These are phyloP conservation scores for Nemania sp. DNA, from an alignment of 2,329 filamentous ascomycete genomes.

Conservation along the genomic window DNA sequence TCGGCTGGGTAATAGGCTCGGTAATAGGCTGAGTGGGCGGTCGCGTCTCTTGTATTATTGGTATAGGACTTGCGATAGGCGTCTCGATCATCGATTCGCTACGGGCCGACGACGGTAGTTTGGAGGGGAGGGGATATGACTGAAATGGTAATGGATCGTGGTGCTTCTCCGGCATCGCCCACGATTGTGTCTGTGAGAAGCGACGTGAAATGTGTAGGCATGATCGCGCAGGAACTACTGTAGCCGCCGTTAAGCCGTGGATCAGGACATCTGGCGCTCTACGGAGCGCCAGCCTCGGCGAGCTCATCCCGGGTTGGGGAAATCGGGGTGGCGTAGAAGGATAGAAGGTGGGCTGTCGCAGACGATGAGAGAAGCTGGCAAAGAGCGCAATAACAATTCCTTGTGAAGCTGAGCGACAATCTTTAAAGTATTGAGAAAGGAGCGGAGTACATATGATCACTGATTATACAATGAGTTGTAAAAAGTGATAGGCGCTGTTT, in stretches of 20 bases:
- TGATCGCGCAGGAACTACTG: constrained; percentile 45
- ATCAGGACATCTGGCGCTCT: constrained; percentile 37
- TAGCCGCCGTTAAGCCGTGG: constrained; percentile 41
- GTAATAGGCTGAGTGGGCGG: constrained; percentile 42
- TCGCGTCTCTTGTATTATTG: constrained; percentile 57
- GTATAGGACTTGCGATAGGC: constrained; percentile 52
- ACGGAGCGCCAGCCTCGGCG: constrained; percentile 41
- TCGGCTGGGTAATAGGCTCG: too few relatives aligned
- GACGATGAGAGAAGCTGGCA: not conserved
- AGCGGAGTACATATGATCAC: too few relatives aligned
- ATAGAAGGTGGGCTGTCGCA: not conserved
- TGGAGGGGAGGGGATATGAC: constrained; percentile 53
- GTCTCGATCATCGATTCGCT: constrained; percentile 51
- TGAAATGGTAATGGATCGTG: constrained; percentile 49
- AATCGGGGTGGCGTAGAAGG: not conserved
- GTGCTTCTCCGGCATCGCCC: constrained; percentile 36
- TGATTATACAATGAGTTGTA: too few relatives aligned
- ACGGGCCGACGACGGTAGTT: constrained; percentile 44
- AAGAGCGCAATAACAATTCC: constrained; percentile 8
- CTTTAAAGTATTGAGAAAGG: not conserved
- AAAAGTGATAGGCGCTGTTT: too few relatives aligned
- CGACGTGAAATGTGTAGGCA: constrained; percentile 47
- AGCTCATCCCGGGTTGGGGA: constrained; percentile 46
- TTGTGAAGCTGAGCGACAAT: not conserved
- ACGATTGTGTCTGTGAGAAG: constrained; percentile 43